These are phyloP conservation scores for Rhamnella rubrinervis DNA, from an alignment of 331 rosid species.

Conservation along the genomic window DNA sequence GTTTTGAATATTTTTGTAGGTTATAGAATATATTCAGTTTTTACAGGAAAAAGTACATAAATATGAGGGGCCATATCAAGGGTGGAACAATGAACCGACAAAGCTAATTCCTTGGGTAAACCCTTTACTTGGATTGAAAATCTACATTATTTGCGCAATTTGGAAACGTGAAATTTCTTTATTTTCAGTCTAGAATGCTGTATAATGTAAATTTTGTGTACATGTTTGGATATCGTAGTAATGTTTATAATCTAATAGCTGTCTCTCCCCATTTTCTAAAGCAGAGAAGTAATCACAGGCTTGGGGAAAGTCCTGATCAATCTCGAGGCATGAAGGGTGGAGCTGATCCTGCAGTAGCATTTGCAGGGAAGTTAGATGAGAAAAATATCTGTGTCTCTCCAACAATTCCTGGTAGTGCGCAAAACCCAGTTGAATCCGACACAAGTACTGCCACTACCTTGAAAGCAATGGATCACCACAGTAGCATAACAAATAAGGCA, in stretches of 20 bases:
- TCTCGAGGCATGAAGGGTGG: constrained; percentile 47
- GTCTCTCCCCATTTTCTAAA: constrained; percentile 21
- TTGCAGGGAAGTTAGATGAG: constrained; percentile 60
- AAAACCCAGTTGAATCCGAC: constrained; percentile 54
- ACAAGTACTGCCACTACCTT: constrained; percentile 50
- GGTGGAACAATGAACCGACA: constrained; percentile 69
- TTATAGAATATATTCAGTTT: constrained; percentile 85
- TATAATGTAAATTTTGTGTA: neutral
- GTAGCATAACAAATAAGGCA: constrained; percentile 49
- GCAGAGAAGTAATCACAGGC: constrained; percentile 63
- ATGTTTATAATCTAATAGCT: constrained; percentile 6
- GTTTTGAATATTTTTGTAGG: constrained; percentile 42
- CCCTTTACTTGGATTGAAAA: constrained; percentile 18
- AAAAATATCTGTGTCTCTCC: constrained; percentile 49
- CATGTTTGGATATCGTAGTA: neutral
- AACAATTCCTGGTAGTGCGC: constrained; percentile 41
- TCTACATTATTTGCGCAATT: neutral
- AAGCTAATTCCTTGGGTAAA: constrained; percentile 81
- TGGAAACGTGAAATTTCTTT: neutral
- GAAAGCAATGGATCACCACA: constrained; percentile 47
- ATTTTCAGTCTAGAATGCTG: neutral
- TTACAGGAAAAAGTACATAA: constrained; percentile 85
- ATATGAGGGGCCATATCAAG: constrained; percentile 75
- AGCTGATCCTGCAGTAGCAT: constrained; percentile 52
- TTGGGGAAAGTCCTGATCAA: constrained; percentile 57